Percentiles rank a stretch among this genome's conserved stretches.
Conservation (phyloP, 2,329 filamentous ascomycete genomes). For the Aspergillus pseudoglaucus region DNA sequence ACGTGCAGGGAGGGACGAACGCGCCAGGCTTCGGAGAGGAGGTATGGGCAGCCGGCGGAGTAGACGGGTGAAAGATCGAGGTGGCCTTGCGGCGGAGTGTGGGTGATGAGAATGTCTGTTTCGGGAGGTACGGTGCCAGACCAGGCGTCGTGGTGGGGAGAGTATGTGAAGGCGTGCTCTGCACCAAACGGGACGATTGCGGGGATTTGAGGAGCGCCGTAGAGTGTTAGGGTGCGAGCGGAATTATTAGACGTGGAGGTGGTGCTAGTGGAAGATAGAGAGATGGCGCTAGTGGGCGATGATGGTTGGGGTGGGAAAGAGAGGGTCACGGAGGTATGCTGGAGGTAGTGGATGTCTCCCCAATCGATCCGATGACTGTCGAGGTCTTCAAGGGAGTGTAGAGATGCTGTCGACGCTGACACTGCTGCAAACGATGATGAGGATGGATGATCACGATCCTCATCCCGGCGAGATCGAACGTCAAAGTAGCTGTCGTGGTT, state of each 20-base stretch:
- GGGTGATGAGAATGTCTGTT: constrained; percentile 74
- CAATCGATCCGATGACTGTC: constrained; percentile 53
- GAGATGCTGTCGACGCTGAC: constrained; percentile 31
- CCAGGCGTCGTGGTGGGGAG: constrained; percentile 62
- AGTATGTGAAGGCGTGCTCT: constrained; percentile 73
- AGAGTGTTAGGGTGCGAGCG: constrained; percentile 60
- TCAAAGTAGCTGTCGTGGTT: constrained; percentile 91
- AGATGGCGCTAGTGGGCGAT: constrained; percentile 33
- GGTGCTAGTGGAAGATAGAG: constrained; percentile 43
- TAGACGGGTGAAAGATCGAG: constrained; percentile 50
- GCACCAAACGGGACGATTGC: constrained; percentile 56
- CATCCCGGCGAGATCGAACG: constrained; percentile 50
- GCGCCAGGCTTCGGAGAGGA: constrained; percentile 67
- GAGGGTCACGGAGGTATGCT: constrained; percentile 60
- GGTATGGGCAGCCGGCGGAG: constrained; percentile 62
- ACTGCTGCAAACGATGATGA: constrained; percentile 19
- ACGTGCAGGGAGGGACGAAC: constrained; percentile 70
- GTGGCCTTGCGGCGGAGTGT: constrained; percentile 70
- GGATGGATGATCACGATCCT: constrained; percentile 42
- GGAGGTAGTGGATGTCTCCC: constrained; percentile 65
- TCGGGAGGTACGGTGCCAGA: constrained; percentile 61
- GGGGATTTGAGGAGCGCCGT: constrained; percentile 76
- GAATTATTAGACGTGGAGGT: constrained; percentile 10
- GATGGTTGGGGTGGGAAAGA: constrained; percentile 50
- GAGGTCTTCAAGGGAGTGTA: constrained; percentile 34